These are phyloP conservation scores for Marsdenia floribunda DNA, from an alignment of 257 asterid genomes.

Conservation along the genomic window DNA sequence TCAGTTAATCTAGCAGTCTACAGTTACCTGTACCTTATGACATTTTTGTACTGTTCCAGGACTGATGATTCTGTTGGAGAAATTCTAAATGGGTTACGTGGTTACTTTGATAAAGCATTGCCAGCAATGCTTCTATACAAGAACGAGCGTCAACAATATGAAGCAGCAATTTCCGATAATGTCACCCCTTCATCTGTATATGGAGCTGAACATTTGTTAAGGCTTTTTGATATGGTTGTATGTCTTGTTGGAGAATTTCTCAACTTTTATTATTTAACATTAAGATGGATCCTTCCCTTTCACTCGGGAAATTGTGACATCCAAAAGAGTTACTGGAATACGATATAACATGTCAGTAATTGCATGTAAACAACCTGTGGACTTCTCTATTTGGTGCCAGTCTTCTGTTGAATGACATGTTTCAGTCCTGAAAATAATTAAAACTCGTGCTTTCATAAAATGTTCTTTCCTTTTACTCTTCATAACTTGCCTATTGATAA, in stretches of 20 bases:
- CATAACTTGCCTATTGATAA: background rate
- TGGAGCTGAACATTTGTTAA: conserved; percentile 77
- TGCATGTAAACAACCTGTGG: background rate
- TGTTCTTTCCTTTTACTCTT: background rate
- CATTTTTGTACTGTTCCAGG: conserved; percentile 41
- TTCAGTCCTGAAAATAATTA: background rate
- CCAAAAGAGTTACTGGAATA: background rate
- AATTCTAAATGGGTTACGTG: conserved; percentile 47
- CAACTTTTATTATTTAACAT: background rate
- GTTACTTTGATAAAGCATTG: conserved; percentile 69
- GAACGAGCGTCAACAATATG: conserved; percentile 58
- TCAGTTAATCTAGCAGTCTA: background rate
- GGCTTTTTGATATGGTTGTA: conserved; percentile 59
- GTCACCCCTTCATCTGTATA: conserved; percentile 52
- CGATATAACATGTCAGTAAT: background rate
- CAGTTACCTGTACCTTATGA: background rate
- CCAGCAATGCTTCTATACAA: conserved; percentile 66
- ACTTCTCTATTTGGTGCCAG: background rate
- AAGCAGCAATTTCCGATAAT: conserved; percentile 33
- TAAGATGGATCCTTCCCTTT: background rate
- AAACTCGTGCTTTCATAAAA: background rate
- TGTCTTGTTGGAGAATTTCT: background rate
- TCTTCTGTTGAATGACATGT: background rate
- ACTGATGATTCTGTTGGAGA: conserved; percentile 38
- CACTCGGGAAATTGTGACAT: background rate